These are phyloP conservation scores for Flaveria sonorensis DNA, from an alignment of 129 eudicot genomes.

Conservation along the genomic window DNA sequence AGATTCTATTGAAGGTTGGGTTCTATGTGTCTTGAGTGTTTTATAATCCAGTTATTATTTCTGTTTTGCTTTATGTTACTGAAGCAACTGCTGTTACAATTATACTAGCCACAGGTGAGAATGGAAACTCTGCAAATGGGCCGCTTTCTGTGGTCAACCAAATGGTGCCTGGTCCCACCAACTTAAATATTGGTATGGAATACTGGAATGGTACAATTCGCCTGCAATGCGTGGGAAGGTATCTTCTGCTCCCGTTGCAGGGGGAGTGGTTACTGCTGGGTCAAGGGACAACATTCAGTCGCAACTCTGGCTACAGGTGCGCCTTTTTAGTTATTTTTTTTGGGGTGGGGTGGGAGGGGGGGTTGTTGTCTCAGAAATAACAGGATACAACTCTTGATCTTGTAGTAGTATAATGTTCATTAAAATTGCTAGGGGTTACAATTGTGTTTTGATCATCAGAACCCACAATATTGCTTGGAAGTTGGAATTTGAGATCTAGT, in stretches of 20 bases:
- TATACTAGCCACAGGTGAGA: conserved; percentile 59
- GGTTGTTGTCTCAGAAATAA: not conserved
- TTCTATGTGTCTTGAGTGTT: not conserved
- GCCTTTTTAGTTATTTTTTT: not conserved
- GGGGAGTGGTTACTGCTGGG: conserved; percentile 61
- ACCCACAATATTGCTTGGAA: not conserved
- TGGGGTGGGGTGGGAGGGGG: not conserved
- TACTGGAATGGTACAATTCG: conserved; percentile 73
- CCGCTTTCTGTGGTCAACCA: conserved; percentile 60
- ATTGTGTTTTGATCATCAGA: not conserved
- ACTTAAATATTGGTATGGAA: conserved; percentile 93
- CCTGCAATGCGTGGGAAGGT: conserved; percentile 70
- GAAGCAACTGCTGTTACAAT: conserved; percentile 21
- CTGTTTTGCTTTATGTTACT: conserved; percentile 11
- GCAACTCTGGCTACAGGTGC: conserved; percentile 81
- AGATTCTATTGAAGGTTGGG: conserved; percentile 75
- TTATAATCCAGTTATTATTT: not conserved
- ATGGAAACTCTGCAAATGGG: conserved; percentile 77
- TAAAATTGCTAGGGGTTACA: not conserved
- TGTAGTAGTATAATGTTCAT: not conserved
- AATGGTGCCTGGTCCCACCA: conserved; percentile 73
- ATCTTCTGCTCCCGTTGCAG: conserved; percentile 60
- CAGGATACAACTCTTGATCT: not conserved
- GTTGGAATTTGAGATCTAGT: not conserved
- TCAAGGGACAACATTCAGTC: conserved; percentile 74